Evolutionary conservation across 2,329 filamentous ascomycete genomes (phyloP), one percentile per base, ranked within the genome.

Genomic region (Ilyonectria mors-panacis): DNA sequence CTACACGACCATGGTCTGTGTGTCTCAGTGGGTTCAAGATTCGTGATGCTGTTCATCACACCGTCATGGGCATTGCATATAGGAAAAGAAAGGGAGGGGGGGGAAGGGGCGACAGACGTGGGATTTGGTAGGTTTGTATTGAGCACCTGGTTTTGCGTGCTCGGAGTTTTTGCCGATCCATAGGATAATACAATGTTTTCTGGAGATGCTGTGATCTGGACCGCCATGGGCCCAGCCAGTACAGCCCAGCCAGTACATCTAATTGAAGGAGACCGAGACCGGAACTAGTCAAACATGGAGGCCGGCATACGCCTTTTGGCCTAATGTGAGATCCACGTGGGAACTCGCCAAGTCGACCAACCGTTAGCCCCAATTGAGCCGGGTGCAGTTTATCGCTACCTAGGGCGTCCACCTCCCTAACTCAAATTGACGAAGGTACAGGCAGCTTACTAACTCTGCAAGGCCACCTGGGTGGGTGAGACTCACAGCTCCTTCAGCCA

Each of bases 1-100:
- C 0, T 94, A 92, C 75, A 93, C 92, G 0, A 93, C 91, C 0
- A 77, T 81, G 15, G 86, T 94, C 53, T 93, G 91, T 4, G 74
- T 79, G 9, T 74, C 71, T 42, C 79, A 81, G 67, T 82, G 81
- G 81, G 70, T 80, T 62, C 67, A 75, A 50, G 69, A 69, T 30
- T 68, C 51, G 45, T 73, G 35, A 69, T 62, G 19, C 21, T 17
- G 30, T 48, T 47, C 7, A 42, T 17, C 26, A n/a, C 51, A 48
- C 58, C 53, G 45, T 45, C 45, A 28, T 30, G 23, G 53, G 21
- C 42, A 35, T 30, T 8, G n/a, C 23, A 21, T n/a, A 56, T 10
- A 19, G 17, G 51, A n/a, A 48, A 37, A 37, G 50, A 54, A 35
- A 45, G 48, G 65, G 66, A 44, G 65, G 63, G 60, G 56, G 47